Evolutionary conservation across 495 filamentous ascomycete species (phyloP).

Genomic region (Sabuloglossum arenarium): DNA sequence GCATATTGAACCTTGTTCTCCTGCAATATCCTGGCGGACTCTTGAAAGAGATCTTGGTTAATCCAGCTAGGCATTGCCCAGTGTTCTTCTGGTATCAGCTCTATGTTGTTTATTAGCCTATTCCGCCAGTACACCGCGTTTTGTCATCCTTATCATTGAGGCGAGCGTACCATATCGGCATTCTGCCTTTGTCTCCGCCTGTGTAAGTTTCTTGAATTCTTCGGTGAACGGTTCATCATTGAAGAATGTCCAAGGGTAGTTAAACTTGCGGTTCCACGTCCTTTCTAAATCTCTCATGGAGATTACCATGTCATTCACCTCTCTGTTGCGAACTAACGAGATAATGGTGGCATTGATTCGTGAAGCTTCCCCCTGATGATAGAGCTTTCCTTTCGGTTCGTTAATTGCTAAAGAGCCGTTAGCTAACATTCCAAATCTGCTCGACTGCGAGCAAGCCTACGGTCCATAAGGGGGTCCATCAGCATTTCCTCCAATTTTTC

Average conservation of each 20-base stretch:
- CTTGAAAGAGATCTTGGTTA: constrained; percentile 61
- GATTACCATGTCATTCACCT: constrained; percentile 60
- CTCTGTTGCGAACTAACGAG: constrained; percentile 81
- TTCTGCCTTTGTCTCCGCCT: constrained; percentile 63
- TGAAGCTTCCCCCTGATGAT: constrained; percentile 38
- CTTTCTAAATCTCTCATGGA: constrained; percentile 81
- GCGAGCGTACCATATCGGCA: constrained; percentile 49
- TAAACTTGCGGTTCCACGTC: constrained; percentile 97
- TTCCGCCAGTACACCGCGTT: neutral
- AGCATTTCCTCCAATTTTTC: constrained; percentile 31
- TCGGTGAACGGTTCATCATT: constrained; percentile 84
- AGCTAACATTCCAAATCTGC: neutral
- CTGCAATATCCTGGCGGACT: constrained; percentile 63
- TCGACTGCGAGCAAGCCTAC: constrained; percentile 27
- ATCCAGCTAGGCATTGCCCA: constrained; percentile 92
- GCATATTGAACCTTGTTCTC: constrained; percentile 82
- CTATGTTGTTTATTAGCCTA: constrained; percentile 19
- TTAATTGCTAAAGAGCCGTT: constrained; percentile 35
- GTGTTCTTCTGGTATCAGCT: constrained; percentile 80
- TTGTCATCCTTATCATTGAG: neutral
- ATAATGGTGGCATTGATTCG: constrained; percentile 88
- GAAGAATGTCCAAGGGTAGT: constrained; percentile 99
- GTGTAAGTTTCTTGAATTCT: constrained; percentile 72
- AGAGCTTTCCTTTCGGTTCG: constrained; percentile 58
- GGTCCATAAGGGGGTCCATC: constrained; percentile 63